Evolutionary conservation across 169 alveolate species (phyloP).

Genomic region (Plasmodium gallinaceum): DNA sequence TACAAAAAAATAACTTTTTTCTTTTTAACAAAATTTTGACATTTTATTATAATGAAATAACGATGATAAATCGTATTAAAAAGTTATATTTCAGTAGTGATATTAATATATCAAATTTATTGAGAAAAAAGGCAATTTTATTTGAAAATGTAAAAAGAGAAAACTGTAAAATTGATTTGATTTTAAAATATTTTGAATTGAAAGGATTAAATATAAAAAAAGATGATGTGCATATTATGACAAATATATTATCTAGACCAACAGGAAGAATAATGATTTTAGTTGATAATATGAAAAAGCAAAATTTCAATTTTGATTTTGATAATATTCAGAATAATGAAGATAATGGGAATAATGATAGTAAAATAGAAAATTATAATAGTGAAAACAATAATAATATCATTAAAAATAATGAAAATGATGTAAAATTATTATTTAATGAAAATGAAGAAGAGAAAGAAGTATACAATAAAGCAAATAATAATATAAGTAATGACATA

Average conservation of each 20-base stretch:
- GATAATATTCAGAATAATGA: conserved; percentile 13
- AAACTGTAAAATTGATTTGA: conserved; percentile 59
- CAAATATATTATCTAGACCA: conserved; percentile 82
- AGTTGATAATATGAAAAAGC: conserved; percentile 77
- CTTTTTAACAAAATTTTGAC: too few relatives aligned
- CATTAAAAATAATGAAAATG: not conserved
- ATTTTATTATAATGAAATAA: not conserved
- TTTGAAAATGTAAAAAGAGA: conserved; percentile 77
- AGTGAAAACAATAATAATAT: not conserved
- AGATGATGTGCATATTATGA: conserved; percentile 85
- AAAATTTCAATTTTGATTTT: conserved; percentile 81
- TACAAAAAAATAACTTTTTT: too few relatives aligned
- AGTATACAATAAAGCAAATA: not conserved
- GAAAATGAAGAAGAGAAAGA: not conserved
- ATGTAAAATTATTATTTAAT: not conserved
- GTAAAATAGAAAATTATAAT: not conserved
- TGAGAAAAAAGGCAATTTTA: conserved; percentile 58
- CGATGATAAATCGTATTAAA: conserved; percentile 9
- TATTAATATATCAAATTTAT: conserved; percentile 39
- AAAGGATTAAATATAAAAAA: conserved; percentile 79
- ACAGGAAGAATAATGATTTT: conserved; percentile 83
- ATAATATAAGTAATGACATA: not conserved
- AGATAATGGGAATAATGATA: not conserved
- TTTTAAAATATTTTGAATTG: conserved; percentile 34
- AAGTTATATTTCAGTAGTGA: conserved; percentile 37